Evolutionary conservation across 345 rosid genomes (phyloP).

Genomic region (Syzygium grande): DNA sequence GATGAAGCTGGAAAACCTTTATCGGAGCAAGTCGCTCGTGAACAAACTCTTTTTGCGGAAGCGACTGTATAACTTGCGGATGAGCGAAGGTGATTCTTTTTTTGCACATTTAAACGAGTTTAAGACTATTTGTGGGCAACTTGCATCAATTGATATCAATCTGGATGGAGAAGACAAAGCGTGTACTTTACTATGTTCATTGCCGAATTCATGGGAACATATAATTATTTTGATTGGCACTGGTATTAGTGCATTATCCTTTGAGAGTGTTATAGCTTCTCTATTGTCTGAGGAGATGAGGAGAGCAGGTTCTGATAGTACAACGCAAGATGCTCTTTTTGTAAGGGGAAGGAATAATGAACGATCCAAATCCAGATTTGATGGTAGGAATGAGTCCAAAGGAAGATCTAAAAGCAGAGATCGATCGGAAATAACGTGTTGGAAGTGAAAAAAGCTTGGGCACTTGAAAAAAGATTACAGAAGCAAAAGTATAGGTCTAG

Average conservation of each 20-base stretch:
- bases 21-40: not conserved
- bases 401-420: not conserved
- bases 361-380: not conserved
- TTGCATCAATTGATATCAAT: not conserved
- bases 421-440: not conserved
- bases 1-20: not conserved
- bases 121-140: not conserved
- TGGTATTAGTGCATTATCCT: not conserved
- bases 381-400: not conserved
- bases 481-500: not conserved
- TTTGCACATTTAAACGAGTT: not conserved
- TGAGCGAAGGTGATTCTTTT: not conserved
- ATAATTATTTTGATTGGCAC: too few relatives aligned
- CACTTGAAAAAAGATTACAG: not conserved
- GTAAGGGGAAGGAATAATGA: not conserved
- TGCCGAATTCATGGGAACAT: not conserved
- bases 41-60: rapidly evolving
- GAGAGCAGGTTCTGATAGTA: not conserved
- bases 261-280: too few relatives aligned
- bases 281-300: not conserved
- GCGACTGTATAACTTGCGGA: too few relatives aligned
- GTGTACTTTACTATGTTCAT: not conserved
- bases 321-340: too few relatives aligned
- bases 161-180: too few relatives aligned
- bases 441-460: not conserved